These are phyloP conservation scores for Penicillium lividum DNA, from an alignment of 495 filamentous ascomycete species.

Conservation along the genomic window DNA sequence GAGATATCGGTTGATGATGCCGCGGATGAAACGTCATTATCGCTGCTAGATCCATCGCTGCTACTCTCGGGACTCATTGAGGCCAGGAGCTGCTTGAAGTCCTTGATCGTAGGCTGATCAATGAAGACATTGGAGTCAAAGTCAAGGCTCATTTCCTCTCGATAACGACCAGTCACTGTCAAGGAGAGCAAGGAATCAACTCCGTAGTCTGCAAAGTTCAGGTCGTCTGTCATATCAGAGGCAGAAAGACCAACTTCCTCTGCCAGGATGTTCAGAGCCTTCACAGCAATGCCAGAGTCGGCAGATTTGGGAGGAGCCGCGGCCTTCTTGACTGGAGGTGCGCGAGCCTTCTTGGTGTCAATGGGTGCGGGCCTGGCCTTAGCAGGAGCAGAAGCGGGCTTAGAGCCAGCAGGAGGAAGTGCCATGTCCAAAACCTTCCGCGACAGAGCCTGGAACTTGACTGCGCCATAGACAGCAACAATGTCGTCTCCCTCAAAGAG, in stretches of 20 bases:
- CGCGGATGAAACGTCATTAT: constrained; percentile 35
- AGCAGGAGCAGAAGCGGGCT: constrained; percentile 20
- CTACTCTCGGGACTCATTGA: constrained; percentile 40
- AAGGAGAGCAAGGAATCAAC: constrained; percentile 56
- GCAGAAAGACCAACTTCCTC: constrained; percentile 64
- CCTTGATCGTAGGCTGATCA: constrained; percentile 59
- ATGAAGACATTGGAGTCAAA: constrained; percentile 56
- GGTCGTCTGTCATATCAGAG: constrained; percentile 57
- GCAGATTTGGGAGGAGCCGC: constrained; percentile 31
- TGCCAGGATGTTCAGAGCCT: constrained; percentile 63
- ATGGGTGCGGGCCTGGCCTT: constrained; percentile 39
- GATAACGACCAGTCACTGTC: constrained; percentile 48
- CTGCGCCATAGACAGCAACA: constrained; percentile 65
- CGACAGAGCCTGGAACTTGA: constrained; percentile 66
- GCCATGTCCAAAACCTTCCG: constrained; percentile 66
- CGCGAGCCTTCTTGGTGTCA: constrained; percentile 36
- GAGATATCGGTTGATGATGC: constrained; percentile 34
- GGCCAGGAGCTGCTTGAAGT: constrained; percentile 58
- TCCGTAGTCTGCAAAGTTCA: constrained; percentile 53
- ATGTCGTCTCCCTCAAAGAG: constrained; percentile 58
- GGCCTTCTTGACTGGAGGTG: constrained; percentile 34
- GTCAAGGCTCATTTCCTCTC: constrained; percentile 54
- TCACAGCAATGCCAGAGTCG: constrained; percentile 29
- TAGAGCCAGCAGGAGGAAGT: constrained; percentile 57
- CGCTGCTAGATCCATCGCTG: constrained; percentile 38